Evolutionary conservation across 129 eudicot genomes (phyloP).

Genomic region (Kitagawia praeruptora): DNA sequence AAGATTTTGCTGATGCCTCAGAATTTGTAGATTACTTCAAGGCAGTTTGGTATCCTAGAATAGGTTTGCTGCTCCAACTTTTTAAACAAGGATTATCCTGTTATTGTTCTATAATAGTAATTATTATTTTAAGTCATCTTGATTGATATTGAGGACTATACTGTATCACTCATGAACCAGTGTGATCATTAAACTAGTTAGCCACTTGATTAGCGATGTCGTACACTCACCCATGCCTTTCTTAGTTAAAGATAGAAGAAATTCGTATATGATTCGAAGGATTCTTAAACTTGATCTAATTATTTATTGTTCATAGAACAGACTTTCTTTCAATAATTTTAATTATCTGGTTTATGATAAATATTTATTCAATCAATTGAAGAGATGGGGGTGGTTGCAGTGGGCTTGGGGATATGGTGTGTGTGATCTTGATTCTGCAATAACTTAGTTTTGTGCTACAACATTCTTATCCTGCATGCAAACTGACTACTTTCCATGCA

Average conservation of each 20-base stretch:
- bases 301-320: background rate
- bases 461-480: background rate
- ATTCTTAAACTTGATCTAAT: background rate
- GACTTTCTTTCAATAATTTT: background rate
- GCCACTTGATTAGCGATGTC: background rate
- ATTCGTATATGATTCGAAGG: background rate
- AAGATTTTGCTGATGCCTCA: constrained; percentile 40
- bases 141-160: background rate
- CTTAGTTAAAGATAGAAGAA: background rate
- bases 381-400: background rate
- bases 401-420: constrained; percentile 1
- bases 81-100: background rate
- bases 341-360: background rate
- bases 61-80: constrained; percentile 35
- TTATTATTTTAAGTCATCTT: background rate
- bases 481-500: background rate
- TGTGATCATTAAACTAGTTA: background rate
- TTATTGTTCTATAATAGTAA: background rate
- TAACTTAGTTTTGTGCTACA: background rate
- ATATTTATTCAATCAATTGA: background rate
- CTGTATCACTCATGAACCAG: background rate
- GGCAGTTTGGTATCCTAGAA: constrained; percentile 75
- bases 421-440: background rate
- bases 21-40: constrained; percentile 79
- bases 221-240: background rate